phyloP scores from a whole-genome alignment of 495 filamentous ascomycete genomes.

The Trichoderma virens region DNA sequence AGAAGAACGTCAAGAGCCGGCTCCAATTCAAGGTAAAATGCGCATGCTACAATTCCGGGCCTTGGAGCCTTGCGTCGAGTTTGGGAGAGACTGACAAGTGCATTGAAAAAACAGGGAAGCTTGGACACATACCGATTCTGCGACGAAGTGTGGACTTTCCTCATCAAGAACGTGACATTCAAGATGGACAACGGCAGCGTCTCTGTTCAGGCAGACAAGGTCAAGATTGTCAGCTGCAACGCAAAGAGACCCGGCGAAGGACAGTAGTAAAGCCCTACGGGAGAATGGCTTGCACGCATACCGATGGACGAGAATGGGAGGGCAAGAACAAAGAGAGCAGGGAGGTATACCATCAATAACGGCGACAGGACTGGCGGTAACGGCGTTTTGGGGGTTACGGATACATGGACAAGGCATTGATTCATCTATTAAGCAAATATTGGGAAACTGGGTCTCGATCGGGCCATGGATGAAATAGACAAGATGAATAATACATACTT shows the following conservation, averaged over 20 bases:
- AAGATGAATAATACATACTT: not conserved
- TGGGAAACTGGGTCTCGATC: not conserved
- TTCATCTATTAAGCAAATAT: not conserved
- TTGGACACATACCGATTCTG: conserved; percentile 99
- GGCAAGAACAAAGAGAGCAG: not conserved
- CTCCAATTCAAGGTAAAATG: conserved; percentile 85
- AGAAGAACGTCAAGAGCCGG: conserved; percentile 83
- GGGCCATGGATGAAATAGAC: not conserved
- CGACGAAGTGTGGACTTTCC: conserved; percentile 99
- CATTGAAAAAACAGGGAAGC: conserved; percentile 57
- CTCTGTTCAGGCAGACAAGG: conserved; percentile 57
- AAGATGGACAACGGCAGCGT: conserved; percentile 76
- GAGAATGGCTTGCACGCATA: not conserved
- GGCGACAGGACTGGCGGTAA: not conserved
- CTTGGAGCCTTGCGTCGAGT: too few relatives aligned
- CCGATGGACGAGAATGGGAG: not conserved
- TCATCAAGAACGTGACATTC: conserved; percentile 96
- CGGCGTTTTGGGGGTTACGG: not conserved
- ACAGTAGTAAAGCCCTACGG: not conserved
- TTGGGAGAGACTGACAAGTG: not conserved
- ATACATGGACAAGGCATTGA: not conserved
- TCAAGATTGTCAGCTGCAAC: conserved; percentile 97
- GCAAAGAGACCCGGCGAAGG: conserved; percentile 71
- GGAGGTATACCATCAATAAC: not conserved
- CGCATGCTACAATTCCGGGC: too few relatives aligned